A percentile compares a stretch with the other conserved stretches of the same genome.
These are phyloP conservation scores for Primulina tabacum DNA, from an alignment of 257 asterid genomes.

Conservation along the genomic window DNA sequence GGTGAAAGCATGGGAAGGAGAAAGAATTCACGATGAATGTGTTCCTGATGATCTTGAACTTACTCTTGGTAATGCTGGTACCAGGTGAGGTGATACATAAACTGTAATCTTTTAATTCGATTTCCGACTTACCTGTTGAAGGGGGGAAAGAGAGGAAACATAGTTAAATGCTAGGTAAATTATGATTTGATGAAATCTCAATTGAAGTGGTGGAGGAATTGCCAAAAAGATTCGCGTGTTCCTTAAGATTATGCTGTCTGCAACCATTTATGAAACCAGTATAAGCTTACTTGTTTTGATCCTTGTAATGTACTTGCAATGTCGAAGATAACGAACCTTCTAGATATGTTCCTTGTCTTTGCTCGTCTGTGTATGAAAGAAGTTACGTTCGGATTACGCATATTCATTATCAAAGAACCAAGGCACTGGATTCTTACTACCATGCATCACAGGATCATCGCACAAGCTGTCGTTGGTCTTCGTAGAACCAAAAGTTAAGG, in stretches of 20 bases:
- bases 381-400: neutral
- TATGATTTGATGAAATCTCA: constrained; percentile 28
- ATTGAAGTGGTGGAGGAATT: constrained; percentile 34
- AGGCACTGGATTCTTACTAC: constrained; percentile 13
- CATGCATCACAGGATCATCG: neutral
- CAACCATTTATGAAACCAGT: constrained; percentile 23
- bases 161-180: neutral
- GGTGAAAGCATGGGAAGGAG: constrained; percentile 98
- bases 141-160: neutral
- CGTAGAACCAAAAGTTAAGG: constrained; percentile 22
- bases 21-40: constrained; percentile 92
- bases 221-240: neutral
- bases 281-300: constrained; percentile 16
- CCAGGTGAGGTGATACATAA: constrained; percentile 46
- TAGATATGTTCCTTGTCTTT: neutral
- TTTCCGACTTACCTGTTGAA: neutral
- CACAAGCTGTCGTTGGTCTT: constrained; percentile 10
- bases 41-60: constrained; percentile 92
- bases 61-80: constrained; percentile 82
- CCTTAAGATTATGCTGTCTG: constrained; percentile 17
- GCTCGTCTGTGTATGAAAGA: neutral
- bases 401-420: neutral
- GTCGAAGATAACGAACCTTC: neutral
- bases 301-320: constrained; percentile 24
- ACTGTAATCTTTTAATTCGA: neutral